Evolutionary conservation across 2,329 filamentous ascomycete genomes (phyloP).

Genomic region (Colletotrichum sp.): DNA sequence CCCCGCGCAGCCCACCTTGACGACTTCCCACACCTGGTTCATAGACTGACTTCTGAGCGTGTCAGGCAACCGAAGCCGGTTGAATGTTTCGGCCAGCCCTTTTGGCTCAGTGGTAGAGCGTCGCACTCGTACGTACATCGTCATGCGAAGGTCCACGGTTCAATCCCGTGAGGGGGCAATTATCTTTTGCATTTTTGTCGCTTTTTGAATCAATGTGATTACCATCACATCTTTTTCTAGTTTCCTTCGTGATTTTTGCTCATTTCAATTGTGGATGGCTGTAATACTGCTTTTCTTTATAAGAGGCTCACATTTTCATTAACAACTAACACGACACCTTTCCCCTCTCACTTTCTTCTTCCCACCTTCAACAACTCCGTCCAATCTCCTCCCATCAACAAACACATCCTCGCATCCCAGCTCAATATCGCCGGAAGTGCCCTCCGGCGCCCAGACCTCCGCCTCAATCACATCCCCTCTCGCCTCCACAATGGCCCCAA

Average conservation of each 20-base stretch:
- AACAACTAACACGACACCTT: not conserved
- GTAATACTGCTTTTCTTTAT: too few species aligned
- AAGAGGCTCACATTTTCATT: not conserved
- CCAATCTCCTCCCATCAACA: not conserved
- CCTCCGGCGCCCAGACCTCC: not conserved
- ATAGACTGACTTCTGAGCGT: not conserved
- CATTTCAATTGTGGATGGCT: not conserved
- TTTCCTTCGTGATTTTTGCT: not conserved
- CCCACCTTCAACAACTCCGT: not conserved
- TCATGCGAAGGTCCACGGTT: constrained; percentile 22
- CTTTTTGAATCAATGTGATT: fast-evolving
- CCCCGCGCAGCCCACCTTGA: not conserved
- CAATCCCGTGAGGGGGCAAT: constrained; percentile 21
- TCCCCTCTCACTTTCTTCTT: not conserved
- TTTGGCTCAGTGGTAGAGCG: constrained; percentile 23
- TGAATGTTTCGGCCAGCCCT: not conserved
- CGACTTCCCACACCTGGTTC: fast-evolving
- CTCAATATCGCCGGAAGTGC: not conserved
- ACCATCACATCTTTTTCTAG: not conserved
- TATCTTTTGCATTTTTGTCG: not conserved
- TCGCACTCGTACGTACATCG: constrained; percentile 12
- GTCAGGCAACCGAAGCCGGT: too few species aligned
- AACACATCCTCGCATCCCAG: not conserved
- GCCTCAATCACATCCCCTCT: not conserved
- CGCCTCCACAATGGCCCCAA: not conserved